Evolutionary conservation across 1,284 basidiomycete species (phyloP).

Genomic region (Ceratobasidium theobromae): DNA sequence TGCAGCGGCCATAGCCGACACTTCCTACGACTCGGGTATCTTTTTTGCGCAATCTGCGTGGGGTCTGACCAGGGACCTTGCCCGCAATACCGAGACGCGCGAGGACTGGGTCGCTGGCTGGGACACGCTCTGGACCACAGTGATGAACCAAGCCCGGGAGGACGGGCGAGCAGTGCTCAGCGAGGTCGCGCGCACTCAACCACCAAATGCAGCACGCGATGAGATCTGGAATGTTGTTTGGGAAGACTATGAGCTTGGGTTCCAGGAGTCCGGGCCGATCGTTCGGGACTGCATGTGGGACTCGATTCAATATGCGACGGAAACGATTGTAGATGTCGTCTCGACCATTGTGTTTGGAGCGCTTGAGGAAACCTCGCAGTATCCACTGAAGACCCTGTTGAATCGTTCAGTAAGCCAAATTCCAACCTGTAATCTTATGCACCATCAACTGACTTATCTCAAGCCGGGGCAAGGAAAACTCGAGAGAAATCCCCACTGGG

Average conservation of each 20-base stretch:
- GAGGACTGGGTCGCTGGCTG: background rate
- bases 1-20: background rate
- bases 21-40: background rate
- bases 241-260: background rate
- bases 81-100: background rate
- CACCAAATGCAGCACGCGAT: background rate
- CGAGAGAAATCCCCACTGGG: background rate
- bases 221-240: background rate
- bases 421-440: background rate
- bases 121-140: background rate
- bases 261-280: background rate
- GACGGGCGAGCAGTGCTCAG: background rate
- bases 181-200: background rate
- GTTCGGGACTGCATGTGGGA: constrained; percentile 1
- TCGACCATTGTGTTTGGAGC: background rate
- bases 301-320: background rate
- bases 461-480: too few relatives aligned
- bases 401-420: background rate
- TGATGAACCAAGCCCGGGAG: background rate
- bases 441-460: background rate
- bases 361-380: background rate
- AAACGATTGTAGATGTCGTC: background rate
- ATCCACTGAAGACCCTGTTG: background rate
- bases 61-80: background rate
- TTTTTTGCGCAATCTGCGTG: background rate